A percentile compares a stretch with the other conserved stretches of the same genome.
Evolutionary conservation across 371 early-diverging fungal genomes (phyloP).

Genomic region (Rhizopus microsporus): DNA sequence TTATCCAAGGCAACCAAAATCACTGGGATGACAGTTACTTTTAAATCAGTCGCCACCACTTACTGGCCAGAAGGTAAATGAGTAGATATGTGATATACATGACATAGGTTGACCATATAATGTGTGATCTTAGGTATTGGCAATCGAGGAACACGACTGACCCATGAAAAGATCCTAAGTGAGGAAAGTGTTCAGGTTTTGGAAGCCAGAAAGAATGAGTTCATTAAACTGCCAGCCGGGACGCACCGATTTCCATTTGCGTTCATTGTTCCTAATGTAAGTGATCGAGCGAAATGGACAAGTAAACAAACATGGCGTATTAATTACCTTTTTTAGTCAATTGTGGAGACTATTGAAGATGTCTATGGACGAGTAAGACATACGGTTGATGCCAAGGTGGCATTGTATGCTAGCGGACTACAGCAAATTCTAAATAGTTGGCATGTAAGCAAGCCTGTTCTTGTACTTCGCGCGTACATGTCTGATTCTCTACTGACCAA

Average conservation of each 20-base stretch:
- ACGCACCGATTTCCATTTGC: constrained; percentile 37
- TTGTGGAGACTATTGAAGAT: constrained; percentile 40
- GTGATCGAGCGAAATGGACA: not conserved
- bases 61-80: constrained; percentile 51
- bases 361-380: constrained; percentile 35
- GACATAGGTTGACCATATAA: constrained; percentile 1
- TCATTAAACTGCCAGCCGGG: constrained; percentile 26
- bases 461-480: constrained; percentile 38
- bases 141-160: constrained; percentile 32
- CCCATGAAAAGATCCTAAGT: constrained; percentile 24
- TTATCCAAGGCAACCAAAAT: constrained; percentile 38
- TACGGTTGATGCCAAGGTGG: constrained; percentile 28
- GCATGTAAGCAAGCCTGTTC: constrained; percentile 30
- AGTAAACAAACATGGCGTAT: not conserved
- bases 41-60: constrained; percentile 42
- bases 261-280: constrained; percentile 42
- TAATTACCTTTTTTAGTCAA: constrained; percentile 19
- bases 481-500: constrained; percentile 35
- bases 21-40: constrained; percentile 33
- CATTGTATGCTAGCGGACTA: constrained; percentile 20
- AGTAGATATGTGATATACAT: not conserved
- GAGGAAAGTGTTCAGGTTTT: constrained; percentile 27
- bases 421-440: constrained; percentile 27
- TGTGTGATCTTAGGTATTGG: constrained; percentile 23
- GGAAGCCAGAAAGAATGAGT: constrained; percentile 24